Base-by-base conservation (phyloP, 768 basidiomycete species). In the Mycena sanguinolenta region DNA sequence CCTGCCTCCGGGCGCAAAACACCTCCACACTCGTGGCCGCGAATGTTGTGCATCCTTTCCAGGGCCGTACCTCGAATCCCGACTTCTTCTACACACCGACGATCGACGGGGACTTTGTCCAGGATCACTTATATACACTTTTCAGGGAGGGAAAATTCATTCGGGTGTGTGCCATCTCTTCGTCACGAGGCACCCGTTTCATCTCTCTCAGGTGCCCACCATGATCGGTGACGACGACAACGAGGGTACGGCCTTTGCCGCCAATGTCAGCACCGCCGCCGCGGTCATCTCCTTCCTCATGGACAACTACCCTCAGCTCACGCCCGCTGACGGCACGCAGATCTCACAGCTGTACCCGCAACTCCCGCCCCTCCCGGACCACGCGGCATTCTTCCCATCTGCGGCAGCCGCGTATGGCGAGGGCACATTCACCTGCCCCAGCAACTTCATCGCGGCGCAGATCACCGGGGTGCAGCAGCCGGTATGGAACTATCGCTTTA, bases 401-500 rank as follows among this genome's bases (percentile, higher is more conserved):
- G 65, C 42, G 42, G 42, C 42, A 44, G 42, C 42, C 42, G 42
- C 42, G 42, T 44, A 44, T 44, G 42, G 42, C 44, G 65, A 66
- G 58, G 27, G 46, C 32, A 66, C 65, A 21, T 66, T 66, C 50
- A 66, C 58, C 53, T 66, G 65, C 50, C 65, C 65, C 49, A 66
- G 65, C 50, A 66, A 66, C 57, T 66, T 66, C 16, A 66, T 66
- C 30, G 65, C 58, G 23, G 65, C 58, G 58, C 46, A 53, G 58
- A 52, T 66, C 49, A 66, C 21, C 50, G 39, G 25, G n/a, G 58
- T 66, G 65, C 17, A 23, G 17, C 65, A 58, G 58, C 44, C 32
- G 46, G 65, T 66, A 57, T 66, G 65, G 65, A 66, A 59, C 50
- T 66, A 66, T 66, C 65, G 65, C 9, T 66, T 66, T 36, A 66